Evolutionary conservation across 352 stramenopile genomes (phyloP).

Genomic region (Plasmopara muralis): DNA sequence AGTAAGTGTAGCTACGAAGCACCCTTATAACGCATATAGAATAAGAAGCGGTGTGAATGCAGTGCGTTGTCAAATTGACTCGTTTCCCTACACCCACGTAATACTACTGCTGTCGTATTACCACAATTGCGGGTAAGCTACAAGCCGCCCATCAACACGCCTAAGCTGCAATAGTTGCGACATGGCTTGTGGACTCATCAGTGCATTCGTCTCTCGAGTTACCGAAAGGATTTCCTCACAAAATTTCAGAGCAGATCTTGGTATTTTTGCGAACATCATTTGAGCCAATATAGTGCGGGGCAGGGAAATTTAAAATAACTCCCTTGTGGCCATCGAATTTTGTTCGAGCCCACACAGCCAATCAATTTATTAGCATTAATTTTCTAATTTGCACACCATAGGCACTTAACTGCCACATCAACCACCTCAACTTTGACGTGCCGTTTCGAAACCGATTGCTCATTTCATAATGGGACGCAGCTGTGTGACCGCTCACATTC

Average conservation of each 20-base stretch:
- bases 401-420: not conserved
- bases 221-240: conserved; percentile 76
- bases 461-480: conserved; percentile 4
- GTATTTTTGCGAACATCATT: conserved; percentile 71
- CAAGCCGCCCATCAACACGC: too few relatives aligned
- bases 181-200: conserved; percentile 38
- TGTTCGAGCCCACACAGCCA: conserved; percentile 8
- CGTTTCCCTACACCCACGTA: too few relatives aligned
- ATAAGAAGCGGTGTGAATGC: too few relatives aligned
- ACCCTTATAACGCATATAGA: too few relatives aligned
- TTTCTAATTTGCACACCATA: not conserved
- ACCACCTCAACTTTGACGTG: conserved; percentile 1
- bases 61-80: too few relatives aligned
- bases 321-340: not conserved
- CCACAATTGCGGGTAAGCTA: too few relatives aligned
- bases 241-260: conserved; percentile 82
- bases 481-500: not conserved
- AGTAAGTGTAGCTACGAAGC: too few relatives aligned
- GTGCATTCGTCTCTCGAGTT: conserved; percentile 68
- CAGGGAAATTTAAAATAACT: not conserved
- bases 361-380: too few relatives aligned
- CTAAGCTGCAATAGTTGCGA: too few relatives aligned
- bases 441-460: conserved; percentile 13
- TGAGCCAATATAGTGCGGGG: conserved; percentile 16
- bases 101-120: too few relatives aligned